Evolutionary conservation across 805 yeast genomes (phyloP).

Genomic region (Candida maesae): DNA sequence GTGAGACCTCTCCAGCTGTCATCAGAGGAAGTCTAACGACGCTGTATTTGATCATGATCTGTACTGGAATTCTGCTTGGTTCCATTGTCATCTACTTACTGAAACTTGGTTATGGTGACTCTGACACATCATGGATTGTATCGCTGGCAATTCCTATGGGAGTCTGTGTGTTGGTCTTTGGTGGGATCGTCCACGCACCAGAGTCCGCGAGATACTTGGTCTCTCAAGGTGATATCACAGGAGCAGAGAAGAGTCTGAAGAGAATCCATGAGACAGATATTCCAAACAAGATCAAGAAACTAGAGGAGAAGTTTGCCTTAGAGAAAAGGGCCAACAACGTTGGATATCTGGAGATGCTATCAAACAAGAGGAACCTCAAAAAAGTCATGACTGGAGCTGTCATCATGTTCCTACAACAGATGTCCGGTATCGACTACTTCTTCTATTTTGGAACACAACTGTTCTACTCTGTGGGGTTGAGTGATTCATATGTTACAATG

Average conservation of each 20-base stretch:
- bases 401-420: constrained; percentile 57
- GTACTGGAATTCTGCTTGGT: constrained; percentile 64
- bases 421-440: constrained; percentile 64
- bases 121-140: constrained; percentile 58
- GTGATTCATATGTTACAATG: constrained; percentile 51
- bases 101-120: constrained; percentile 26
- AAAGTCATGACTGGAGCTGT: constrained; percentile 52
- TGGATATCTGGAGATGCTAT: constrained; percentile 47
- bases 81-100: constrained; percentile 60
- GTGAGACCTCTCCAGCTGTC: constrained; percentile 61
- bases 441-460: constrained; percentile 61
- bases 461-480: constrained; percentile 49
- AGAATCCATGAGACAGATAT: constrained; percentile 43
- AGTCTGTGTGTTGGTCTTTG: constrained; percentile 42
- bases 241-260: constrained; percentile 51
- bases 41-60: constrained; percentile 59
- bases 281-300: constrained; percentile 4
- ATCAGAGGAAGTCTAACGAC: constrained; percentile 67
- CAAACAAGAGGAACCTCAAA: constrained; percentile 1
- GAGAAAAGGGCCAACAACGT: constrained; percentile 29
- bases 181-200: constrained; percentile 62
- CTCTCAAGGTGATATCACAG: constrained; percentile 44
- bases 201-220: constrained; percentile 64
- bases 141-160: constrained; percentile 51
- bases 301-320: constrained; percentile 6